Base-by-base conservation (phyloP, 1,284 basidiomycete species). In the Athelia psychrophila region DNA sequence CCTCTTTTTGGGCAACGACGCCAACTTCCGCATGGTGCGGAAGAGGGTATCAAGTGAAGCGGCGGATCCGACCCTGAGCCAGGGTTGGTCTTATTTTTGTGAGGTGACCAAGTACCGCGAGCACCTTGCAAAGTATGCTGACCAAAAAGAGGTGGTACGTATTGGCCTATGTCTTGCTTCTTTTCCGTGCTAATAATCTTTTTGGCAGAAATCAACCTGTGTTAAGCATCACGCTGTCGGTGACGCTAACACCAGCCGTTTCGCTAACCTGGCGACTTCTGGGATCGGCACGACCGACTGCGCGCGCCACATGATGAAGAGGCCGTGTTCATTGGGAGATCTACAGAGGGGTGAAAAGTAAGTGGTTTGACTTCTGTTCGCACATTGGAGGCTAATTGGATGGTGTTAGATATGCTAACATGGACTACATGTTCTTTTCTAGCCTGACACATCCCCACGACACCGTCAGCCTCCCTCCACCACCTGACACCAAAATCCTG, bases 111-210 rank as follows among this genome's bases (percentile, higher is more conserved):
- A 44, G 15, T 58, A 47, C 27, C 36, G 33, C 13, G 20, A 46
- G 10, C 48, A 47, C 15, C 19, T 52, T n/a, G 12, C 48, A 2
- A 53, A 35, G 16, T 35, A 42, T 3, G 45, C 32, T 9, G 47
- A 56, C 23, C 51, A 56, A 22, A 42, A 51, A 16, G 54, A 58
- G 54, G 48, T 54, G 25, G 56, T 52, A 42, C n/a, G n/a, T 22
- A n/a, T 42, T 18, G 20, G 8, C 16, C 16, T 16, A 6, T 9
- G n/a, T 42, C n/a, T n/a, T 42, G n/a, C 9, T 18, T 22, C n/a
- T 8, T 18, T 22, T 16, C 12, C n/a, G 12, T 42, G n/a, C 20
- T 42, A 42, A 42, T 16, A 56, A 8, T 51, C 49, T 6, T 10
- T 20, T 47, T 51, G 25, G 52, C 51, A 42, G 52, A 42, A 18